Base-by-base conservation (phyloP, 2,329 filamentous ascomycete genomes). In the Pseudogymnoascus sp. region DNA sequence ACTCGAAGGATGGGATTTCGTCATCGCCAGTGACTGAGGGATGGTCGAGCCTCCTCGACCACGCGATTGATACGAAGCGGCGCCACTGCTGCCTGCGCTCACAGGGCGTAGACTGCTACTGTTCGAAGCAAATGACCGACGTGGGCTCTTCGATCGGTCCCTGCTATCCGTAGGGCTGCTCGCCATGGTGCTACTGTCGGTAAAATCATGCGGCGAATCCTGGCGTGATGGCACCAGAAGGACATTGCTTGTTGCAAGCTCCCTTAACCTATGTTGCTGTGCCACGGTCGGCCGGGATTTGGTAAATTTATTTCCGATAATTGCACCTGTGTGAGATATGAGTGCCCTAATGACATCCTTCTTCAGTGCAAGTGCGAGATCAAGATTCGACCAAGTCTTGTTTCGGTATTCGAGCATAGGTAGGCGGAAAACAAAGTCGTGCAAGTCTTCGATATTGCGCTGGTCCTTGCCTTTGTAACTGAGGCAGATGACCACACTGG, bases 381-480 rank as follows among this genome's bases (percentile, higher is more conserved):
- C 94, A 5, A 99, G 82, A 72, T 97, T 99, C 5, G 92, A 97
- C 94, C 94, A 99, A 7, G 92, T 97, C 79, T 99, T 99, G 80
- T 99, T 99, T 65, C 91, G 86, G 77, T 96, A 97, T 73, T 99
- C 94, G 54, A 99, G 86, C 1, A 89, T 88, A 3, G 94, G 94
- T 76, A 99, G 84, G 35, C 91, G 87, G 82, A 99, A 99, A 58
- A 99, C 94, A 68, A 99, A 95, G 71, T 97, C 88, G 75, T 99
- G 93, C 13, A 99, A 88, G 74, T 99, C 95, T 76, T 97, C 92
- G 62, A 99, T 83, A 70, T 97, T 99, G 71, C 92, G 90, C 66
- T 96, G 90, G 47, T 92, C 91, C 73, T 92, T 95, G 71, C 95
- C 94, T 74, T 97, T 96, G 81, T 97, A 97, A 71, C 90, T 95